Evolutionary conservation across 1,139 yeast genomes (phyloP).

Genomic region (Hemisphaericaspora subhashii): DNA sequence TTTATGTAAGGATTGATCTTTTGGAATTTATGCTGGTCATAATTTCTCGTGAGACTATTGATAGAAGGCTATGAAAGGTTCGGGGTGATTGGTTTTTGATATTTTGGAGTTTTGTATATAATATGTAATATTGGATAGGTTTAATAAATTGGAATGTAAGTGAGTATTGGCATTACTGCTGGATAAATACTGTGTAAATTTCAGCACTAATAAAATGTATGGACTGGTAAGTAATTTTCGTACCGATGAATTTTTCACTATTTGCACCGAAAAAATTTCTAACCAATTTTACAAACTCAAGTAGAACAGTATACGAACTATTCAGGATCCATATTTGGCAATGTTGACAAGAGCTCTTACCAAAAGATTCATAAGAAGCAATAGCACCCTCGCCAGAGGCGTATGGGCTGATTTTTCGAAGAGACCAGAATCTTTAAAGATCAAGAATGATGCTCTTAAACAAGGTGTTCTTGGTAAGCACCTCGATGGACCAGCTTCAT

Average conservation of each 20-base stretch:
- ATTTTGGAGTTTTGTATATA: not conserved
- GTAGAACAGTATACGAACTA: not conserved
- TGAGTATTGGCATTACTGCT: not conserved
- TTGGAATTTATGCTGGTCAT: slow-evolving; percentile 5
- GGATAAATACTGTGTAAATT: not conserved
- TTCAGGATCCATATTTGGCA: not conserved
- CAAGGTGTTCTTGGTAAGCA: slow-evolving; percentile 36
- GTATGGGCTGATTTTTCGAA: slow-evolving; percentile 50
- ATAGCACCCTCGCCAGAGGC: slow-evolving; percentile 23
- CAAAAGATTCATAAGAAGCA: slow-evolving; percentile 8
- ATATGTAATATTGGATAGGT: not conserved
- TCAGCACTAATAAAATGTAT: slow-evolving; percentile 2
- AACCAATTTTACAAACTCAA: not conserved
- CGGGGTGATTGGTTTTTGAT: not conserved
- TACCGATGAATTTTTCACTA: not conserved
- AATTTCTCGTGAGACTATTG: not conserved
- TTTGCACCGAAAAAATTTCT: not conserved
- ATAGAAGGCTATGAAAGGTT: not conserved
- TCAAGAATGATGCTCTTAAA: slow-evolving; percentile 30
- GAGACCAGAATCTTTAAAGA: slow-evolving; percentile 40
- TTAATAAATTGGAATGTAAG: not conserved
- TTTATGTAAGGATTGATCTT: slow-evolving; percentile 12
- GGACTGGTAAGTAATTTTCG: not conserved
- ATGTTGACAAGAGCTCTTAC: slow-evolving; percentile 10
- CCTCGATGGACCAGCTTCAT: slow-evolving; percentile 32